These are phyloP conservation scores for Erythrophleum ivorense DNA, from an alignment of 331 rosid genomes.

Conservation along the genomic window DNA sequence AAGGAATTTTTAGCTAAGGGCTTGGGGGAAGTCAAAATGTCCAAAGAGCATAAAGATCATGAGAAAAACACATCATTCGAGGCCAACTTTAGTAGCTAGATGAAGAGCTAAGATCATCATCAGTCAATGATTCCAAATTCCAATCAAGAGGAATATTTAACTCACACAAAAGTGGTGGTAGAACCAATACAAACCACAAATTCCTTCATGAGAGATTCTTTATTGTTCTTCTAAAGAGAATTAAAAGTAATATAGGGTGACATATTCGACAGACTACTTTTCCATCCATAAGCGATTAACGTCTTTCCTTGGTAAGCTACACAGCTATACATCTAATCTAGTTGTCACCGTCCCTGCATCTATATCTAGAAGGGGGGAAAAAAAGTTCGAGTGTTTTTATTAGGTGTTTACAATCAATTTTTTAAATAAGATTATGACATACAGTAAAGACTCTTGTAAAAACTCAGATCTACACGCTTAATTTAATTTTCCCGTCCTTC, in stretches of 20 bases:
- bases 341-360: slow-evolving; percentile 20
- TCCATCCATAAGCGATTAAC: slow-evolving; percentile 35
- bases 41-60: slow-evolving; percentile 44
- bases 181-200: slow-evolving; percentile 54
- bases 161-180: slow-evolving; percentile 35
- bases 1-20: slow-evolving; percentile 21
- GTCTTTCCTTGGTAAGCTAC: slow-evolving; percentile 40
- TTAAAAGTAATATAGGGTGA: slow-evolving; percentile 29
- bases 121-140: slow-evolving; percentile 56
- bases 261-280: slow-evolving; percentile 22
- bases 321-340: slow-evolving; percentile 31
- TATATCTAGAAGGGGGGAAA: neutral
- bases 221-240: slow-evolving; percentile 30
- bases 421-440: neutral
- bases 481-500: neutral
- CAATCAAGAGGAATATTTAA: slow-evolving; percentile 44
- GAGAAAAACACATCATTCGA: slow-evolving; percentile 30
- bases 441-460: neutral
- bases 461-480: neutral
- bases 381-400: neutral
- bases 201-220: slow-evolving; percentile 44
- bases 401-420: neutral
- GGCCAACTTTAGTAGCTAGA: slow-evolving; percentile 40
- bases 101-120: slow-evolving; percentile 41
- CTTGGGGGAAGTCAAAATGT: slow-evolving; percentile 45